phyloP scores from a whole-genome alignment of 2,329 filamentous ascomycete genomes.

The Cercospora beticola region DNA sequence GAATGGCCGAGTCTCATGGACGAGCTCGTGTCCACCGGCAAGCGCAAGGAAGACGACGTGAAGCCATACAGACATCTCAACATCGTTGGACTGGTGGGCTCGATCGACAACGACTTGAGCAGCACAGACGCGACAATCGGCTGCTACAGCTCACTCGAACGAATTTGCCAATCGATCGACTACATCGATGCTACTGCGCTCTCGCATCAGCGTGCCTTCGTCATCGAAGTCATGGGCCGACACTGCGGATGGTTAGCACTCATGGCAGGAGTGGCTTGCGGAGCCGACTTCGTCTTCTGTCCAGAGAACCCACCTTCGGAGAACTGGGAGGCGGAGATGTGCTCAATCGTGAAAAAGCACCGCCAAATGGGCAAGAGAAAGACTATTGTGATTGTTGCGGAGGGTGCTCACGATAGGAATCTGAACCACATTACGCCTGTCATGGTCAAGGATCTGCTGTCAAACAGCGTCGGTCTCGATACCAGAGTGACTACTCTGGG shows the following conservation, averaged over 20 bases:
- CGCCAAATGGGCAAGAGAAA: constrained; percentile 87
- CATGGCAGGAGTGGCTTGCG: constrained; percentile 92
- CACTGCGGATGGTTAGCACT: constrained; percentile 97
- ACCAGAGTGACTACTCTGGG: constrained; percentile 93
- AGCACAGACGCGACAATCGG: constrained; percentile 97
- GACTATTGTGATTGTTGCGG: constrained; percentile 96
- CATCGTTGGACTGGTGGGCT: constrained; percentile 93
- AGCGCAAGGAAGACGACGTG: constrained; percentile 69
- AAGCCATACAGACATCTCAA: constrained; percentile 82
- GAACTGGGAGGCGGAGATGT: constrained; percentile 90
- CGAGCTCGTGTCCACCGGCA: constrained; percentile 74
- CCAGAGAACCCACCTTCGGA: constrained; percentile 86
- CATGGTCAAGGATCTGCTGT: constrained; percentile 86
- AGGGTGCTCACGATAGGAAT: constrained; percentile 83
- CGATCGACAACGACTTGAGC: constrained; percentile 97
- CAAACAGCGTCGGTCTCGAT: constrained; percentile 76
- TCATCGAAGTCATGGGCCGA: constrained; percentile 97
- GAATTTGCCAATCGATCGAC: constrained; percentile 95
- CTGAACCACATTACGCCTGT: constrained; percentile 79
- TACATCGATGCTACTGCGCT: constrained; percentile 93
- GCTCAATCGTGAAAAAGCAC: constrained; percentile 73
- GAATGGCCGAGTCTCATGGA: constrained; percentile 89
- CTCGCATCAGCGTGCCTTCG: constrained; percentile 93
- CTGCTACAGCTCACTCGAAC: constrained; percentile 86
- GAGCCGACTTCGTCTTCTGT: constrained; percentile 95